A percentile compares a stretch with the other conserved stretches of the same genome.
Evolutionary conservation across 1,284 basidiomycete species (phyloP).

Genomic region (Fomitopsis palustris): DNA sequence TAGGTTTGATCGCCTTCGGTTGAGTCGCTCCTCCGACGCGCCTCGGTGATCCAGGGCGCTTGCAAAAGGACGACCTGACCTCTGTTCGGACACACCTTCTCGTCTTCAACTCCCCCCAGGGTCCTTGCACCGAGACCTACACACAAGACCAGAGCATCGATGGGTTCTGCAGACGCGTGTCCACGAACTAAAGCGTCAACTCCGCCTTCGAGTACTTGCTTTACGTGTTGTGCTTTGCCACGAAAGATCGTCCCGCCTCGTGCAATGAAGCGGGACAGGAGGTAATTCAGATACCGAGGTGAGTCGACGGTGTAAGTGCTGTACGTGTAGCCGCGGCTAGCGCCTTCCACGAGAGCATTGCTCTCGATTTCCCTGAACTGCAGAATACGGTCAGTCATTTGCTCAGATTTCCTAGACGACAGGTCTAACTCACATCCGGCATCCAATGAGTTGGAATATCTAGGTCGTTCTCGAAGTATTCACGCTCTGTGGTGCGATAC

Average conservation of each 20-base stretch:
- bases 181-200: conserved; percentile 34
- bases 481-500: conserved; percentile 55
- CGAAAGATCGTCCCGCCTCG: conserved; percentile 59
- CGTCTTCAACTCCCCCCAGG: conserved; percentile 45
- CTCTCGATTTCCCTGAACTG: conserved; percentile 49
- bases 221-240: conserved; percentile 58
- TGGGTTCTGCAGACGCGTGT: conserved; percentile 16
- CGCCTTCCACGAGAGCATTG: conserved; percentile 40
- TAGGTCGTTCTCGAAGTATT: conserved; percentile 50
- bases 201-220: conserved; percentile 62
- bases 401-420: neutral
- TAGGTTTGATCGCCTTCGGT: conserved; percentile 57
- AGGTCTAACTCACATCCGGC: conserved; percentile 50
- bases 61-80: conserved; percentile 49
- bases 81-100: conserved; percentile 45
- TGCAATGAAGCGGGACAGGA: conserved; percentile 57
- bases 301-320: conserved; percentile 68
- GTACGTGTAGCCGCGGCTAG: conserved; percentile 51
- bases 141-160: conserved; percentile 64
- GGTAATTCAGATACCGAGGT: conserved; percentile 64
- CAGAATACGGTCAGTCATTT: neutral
- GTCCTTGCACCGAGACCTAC: conserved; percentile 50
- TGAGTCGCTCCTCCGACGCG: conserved; percentile 46
- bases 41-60: conserved; percentile 56
- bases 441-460: conserved; percentile 48